Conservation (phyloP, 2,329 filamentous ascomycete genomes). For the Talaromyces sp. region DNA sequence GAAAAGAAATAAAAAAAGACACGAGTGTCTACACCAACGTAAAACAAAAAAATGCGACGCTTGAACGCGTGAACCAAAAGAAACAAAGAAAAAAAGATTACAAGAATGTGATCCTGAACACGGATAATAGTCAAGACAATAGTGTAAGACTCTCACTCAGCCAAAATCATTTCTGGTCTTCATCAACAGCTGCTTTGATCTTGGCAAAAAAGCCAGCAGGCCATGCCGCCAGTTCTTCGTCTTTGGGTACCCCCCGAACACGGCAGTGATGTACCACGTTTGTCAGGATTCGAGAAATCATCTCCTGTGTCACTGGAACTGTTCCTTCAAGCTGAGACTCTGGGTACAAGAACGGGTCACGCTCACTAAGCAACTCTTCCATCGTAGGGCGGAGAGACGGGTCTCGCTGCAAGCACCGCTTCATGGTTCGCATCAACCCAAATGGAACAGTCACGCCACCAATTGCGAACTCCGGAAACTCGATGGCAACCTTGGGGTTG, state of each 20-base stretch:
- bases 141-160: neutral
- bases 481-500: constrained; percentile 44
- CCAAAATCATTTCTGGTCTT: constrained; percentile 24
- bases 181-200: constrained; percentile 41
- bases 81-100: neutral
- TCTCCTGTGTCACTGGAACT: constrained; percentile 51
- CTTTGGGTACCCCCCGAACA: constrained; percentile 50
- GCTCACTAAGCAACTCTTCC: constrained; percentile 49
- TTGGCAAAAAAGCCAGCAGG: constrained; percentile 44
- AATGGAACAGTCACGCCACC: constrained; percentile 49
- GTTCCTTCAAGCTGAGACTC: constrained; percentile 43
- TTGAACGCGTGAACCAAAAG: constrained; percentile 5
- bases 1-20: neutral
- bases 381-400: constrained; percentile 53
- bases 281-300: constrained; percentile 54
- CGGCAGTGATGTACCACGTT: constrained; percentile 57
- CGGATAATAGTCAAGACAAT: neutral
- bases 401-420: constrained; percentile 55
- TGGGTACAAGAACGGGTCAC: constrained; percentile 55
- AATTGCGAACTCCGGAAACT: constrained; percentile 41
- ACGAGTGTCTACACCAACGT: neutral
- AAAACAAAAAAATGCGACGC: constrained; percentile 6
- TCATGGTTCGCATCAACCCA: constrained; percentile 51
- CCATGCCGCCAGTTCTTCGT: constrained; percentile 50
- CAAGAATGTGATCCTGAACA: neutral